Conservation (phyloP, 2,329 filamentous ascomycete species). For the Aspergillus luchuensis region DNA sequence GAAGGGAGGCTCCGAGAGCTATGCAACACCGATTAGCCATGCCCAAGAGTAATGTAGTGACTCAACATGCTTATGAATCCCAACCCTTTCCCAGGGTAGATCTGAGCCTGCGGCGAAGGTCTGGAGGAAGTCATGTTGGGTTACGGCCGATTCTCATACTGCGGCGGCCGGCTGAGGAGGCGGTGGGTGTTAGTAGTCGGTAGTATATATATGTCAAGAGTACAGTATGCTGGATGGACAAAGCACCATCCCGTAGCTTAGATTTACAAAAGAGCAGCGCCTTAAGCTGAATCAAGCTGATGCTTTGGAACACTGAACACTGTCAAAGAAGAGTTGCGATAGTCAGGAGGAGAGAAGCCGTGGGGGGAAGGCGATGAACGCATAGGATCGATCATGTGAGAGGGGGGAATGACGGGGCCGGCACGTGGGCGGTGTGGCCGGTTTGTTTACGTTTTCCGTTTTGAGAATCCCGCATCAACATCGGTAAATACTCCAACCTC, state of each 20-base stretch:
- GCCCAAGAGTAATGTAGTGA: slow-evolving; percentile 15
- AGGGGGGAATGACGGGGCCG: slow-evolving; percentile 23
- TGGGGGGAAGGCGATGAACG: slow-evolving; percentile 16
- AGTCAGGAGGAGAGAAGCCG: slow-evolving; percentile 3
- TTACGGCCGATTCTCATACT: slow-evolving; percentile 18
- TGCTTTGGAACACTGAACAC: neutral
- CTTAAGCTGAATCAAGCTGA: neutral
- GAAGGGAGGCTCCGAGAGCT: slow-evolving; percentile 89
- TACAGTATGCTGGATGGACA: neutral
- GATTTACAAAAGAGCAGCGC: neutral
- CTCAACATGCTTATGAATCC: slow-evolving; percentile 58
- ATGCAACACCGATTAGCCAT: slow-evolving; percentile 28
- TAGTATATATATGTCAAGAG: neutral
- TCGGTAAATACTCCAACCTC: neutral
- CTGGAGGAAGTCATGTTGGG: slow-evolving; percentile 39
- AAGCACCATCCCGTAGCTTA: neutral
- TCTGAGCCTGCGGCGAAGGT: slow-evolving; percentile 53
- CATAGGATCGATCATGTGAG: slow-evolving; percentile 30
- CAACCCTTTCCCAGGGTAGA: slow-evolving; percentile 66
- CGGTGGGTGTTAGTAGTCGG: slow-evolving; percentile 1
- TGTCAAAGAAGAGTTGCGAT: neutral
- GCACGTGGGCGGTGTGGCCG: slow-evolving; percentile 18
- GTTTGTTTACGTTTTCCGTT: slow-evolving; percentile 39
- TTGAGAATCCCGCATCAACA: slow-evolving; percentile 22
- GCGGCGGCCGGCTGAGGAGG: slow-evolving; percentile 13